These are phyloP conservation scores for Nitzschia putrida DNA, from an alignment of 108 stramenopile species.

Conservation along the genomic window DNA sequence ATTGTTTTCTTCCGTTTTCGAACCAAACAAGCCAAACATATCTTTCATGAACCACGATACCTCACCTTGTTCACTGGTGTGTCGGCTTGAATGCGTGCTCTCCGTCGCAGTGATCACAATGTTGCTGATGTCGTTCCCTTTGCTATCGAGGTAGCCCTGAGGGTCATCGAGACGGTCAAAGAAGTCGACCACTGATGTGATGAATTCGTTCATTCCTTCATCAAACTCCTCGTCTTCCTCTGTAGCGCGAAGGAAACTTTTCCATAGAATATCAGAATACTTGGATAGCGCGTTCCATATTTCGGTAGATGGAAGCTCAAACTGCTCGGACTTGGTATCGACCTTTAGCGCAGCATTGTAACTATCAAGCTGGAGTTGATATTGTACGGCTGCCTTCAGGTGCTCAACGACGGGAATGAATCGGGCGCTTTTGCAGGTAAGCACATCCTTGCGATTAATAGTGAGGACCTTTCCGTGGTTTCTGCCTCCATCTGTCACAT, in stretches of 20 bases:
- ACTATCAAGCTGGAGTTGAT: slow-evolving; percentile 72
- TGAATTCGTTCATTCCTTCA: slow-evolving; percentile 70
- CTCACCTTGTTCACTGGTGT: slow-evolving; percentile 15
- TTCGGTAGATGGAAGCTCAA: slow-evolving; percentile 12
- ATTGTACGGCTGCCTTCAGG: slow-evolving; percentile 72
- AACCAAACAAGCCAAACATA: slow-evolving; percentile 50
- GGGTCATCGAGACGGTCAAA: slow-evolving; percentile 60
- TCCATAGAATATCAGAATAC: slow-evolving; percentile 69
- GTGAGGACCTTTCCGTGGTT: slow-evolving; percentile 43
- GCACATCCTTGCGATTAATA: slow-evolving; percentile 60
- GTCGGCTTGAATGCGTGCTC: slow-evolving; percentile 14
- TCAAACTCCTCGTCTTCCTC: slow-evolving; percentile 84
- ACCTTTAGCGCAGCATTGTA: slow-evolving; percentile 58
- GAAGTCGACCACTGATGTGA: slow-evolving; percentile 62
- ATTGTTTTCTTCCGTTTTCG: neutral
- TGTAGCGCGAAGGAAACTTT: slow-evolving; percentile 76
- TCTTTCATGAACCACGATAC: slow-evolving; percentile 58
- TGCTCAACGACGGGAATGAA: slow-evolving; percentile 85
- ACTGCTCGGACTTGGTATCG: slow-evolving; percentile 9
- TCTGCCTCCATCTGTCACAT: slow-evolving; percentile 43
- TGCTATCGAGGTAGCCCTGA: neutral
- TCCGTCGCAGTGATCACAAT: slow-evolving; percentile 29
- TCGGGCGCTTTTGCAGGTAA: slow-evolving; percentile 66
- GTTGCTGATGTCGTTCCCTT: slow-evolving; percentile 9
- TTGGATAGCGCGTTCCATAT: slow-evolving; percentile 58